Base-by-base conservation (phyloP, 2,329 filamentous ascomycete genomes). In the Aureobasidium sp. region DNA sequence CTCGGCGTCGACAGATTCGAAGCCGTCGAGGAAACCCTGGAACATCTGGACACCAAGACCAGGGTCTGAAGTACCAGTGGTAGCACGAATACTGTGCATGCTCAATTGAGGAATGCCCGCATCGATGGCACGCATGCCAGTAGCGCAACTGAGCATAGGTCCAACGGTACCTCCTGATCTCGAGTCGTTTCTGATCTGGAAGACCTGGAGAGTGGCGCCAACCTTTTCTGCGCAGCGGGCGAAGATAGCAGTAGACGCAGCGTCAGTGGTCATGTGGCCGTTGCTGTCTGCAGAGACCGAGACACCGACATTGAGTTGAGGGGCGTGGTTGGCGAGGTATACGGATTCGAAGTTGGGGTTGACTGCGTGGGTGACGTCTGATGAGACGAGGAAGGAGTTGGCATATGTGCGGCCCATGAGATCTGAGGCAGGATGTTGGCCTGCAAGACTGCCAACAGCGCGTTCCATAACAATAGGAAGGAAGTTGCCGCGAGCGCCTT, bases 241-340 rank as follows among this genome's bases (percentile, higher is more conserved):
- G 39, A 97, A 78, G 63, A 97, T 83, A 5, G 91, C 86, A 4
- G 90, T 89, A 11, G 89, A 94, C 21, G 96, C 85, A 61, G 87
- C 86, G 71, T 97, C 92, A 3, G 93, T 97, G 3, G 93, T 96
- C 90, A 97, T 96, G 77, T 97, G 91, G 5, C 91, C 94, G 70
- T 97, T 97, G 57, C 86, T 85, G 75, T 97, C 93, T 27, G 86
- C 85, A 49, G 85, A 86, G 42, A 99, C 81, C 16, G 86, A 84
- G 36, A 97, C 82, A 39, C 94, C 94, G 36, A 94, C 85, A 73
- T 99, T 99, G 59, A 99, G 83, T 63, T 89, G 84, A 1, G 94
- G 93, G 2, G 90, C 81, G 76, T 99, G 94, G 68, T 90, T 87
- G 62, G 89, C 83, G 21, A 97, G 86, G 76, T 97, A 97, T 32